These are phyloP conservation scores for Austroboletus sp. DNA, from an alignment of 1,284 basidiomycete species.

Conservation along the genomic window DNA sequence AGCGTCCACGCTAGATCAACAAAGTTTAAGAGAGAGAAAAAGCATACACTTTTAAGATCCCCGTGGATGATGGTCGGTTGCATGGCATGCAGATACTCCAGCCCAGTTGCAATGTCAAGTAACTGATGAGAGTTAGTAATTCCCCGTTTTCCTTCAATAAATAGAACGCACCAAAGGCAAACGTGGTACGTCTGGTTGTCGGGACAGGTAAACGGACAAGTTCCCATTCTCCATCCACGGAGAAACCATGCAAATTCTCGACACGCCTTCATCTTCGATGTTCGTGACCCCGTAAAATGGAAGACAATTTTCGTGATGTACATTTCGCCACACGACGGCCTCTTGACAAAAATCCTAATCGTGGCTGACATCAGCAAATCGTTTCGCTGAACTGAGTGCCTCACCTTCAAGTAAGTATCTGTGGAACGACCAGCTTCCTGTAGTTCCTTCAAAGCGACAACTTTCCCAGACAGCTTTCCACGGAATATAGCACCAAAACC, in stretches of 20 bases:
- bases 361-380: constrained; percentile 3
- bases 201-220: constrained; percentile 33
- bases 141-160: neutral
- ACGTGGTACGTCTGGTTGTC: constrained; percentile 29
- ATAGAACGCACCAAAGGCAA: constrained; percentile 30
- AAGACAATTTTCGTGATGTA: constrained; percentile 24
- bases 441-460: constrained; percentile 26
- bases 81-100: constrained; percentile 38
- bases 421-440: constrained; percentile 8
- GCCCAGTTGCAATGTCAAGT: constrained; percentile 36
- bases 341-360: constrained; percentile 26
- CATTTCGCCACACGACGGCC: constrained; percentile 28
- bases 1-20: neutral
- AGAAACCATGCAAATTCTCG: constrained; percentile 23
- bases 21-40: neutral
- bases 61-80: constrained; percentile 41
- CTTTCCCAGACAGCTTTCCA: constrained; percentile 19
- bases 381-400: neutral
- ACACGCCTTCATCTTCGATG: constrained; percentile 3
- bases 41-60: constrained; percentile 39
- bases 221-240: constrained; percentile 36
- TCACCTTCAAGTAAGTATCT: constrained; percentile 20
- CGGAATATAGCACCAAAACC: constrained; percentile 25
- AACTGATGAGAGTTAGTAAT: constrained; percentile 26
- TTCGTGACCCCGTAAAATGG: constrained; percentile 28